Evolutionary conservation across 2,329 filamentous ascomycete genomes (phyloP), one percentile per base, ranked within the genome.

Genomic region (Ophiosphaerella herpotricha): DNA sequence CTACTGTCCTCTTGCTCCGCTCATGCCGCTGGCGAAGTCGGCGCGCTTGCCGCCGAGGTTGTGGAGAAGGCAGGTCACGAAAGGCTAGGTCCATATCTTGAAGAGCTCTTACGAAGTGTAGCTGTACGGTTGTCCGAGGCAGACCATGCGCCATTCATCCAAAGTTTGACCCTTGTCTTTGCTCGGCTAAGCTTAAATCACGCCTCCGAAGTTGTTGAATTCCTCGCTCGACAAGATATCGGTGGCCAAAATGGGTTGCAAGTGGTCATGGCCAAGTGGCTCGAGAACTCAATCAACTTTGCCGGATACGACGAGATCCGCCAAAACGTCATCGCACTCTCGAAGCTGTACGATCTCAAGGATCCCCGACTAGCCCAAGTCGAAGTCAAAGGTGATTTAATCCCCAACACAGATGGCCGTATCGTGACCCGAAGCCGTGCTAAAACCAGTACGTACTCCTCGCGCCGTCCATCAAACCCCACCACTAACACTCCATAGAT

Each of bases 261-360:
- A 57, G 86, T 97, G 21, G 94, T 99, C 3, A 78, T 97, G 59
- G 83, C 86, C 74, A 97, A 97, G 75, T 99, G 94, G 94, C 80
- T 99, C 1, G 94, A 97, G 77, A 96, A 97, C 74, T 96, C 91
- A 4, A 84, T 96, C 73, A 96, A 89, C 73, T 99, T 99, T 75
- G 91, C 91, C n/a, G 94, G 94, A 11, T 99, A 97, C 64, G 92
- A 97, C 64, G 93, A 97, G 73, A 97, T 97, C 63, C 85, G 92
- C 61, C 91, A 97, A 74, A 99, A 97, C 67, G 90, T 97, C 51
- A 93, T 96, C 62, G 94, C 94, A 5, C 82, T 99, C 2, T 92
- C 91, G 0, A 96, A 95, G 68, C 79, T 99, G 2, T 97, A 94
- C 73, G 87, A 87, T 46, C 82, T 99, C 14, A 88, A 94, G 66